Evolutionary conservation across 139 green algal genomes (phyloP), one percentile per base, ranked within the genome.

Genomic region (Chlorella sorokiniana): DNA sequence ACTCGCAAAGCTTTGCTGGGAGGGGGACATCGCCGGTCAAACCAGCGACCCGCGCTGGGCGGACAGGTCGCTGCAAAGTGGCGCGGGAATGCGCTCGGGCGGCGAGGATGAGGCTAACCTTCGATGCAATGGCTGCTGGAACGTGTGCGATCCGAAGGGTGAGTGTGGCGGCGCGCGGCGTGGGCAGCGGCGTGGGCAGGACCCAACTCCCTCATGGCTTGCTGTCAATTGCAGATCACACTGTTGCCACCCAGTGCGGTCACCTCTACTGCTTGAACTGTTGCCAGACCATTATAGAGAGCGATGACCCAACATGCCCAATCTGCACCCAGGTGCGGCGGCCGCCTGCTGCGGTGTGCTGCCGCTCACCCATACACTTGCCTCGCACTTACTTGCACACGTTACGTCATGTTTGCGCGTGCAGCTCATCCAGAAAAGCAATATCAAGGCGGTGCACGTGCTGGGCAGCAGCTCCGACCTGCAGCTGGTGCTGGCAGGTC

Each of bases 241-340:
- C 77, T 27, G 81, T 92, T 4, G 90, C 85, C 2, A 89, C 88
- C 16, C 20, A 62, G 11, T 94, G 91, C 78, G 81, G 85, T 1
- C 91, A 94, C 54, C 76, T 94, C 0, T 94, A 89, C 76, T 94
- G 91, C 62, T 31, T 91, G 1, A 85, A 84, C 1, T 94, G 91
- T 44, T 82, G 83, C 7, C 86, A 92, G 70, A 54, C 79, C 5
- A 86, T 93, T 37, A 38, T 94, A 20, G 89, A 91, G 48, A 84
- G 44, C 22, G 74, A 84, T 56, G 85, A 91, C 42, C 78, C 82
- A 9, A 65, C 81, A 23, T 94, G 91, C 74, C 83, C 88, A 0
- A 85, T 94, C 20, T 94, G 91, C 59, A 42, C 16, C 5, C 71
- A 48, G 71, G 71, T 23, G 33, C 45, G 42, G 54, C 54, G 25